Evolutionary conservation across 2,329 filamentous ascomycete species (phyloP), one percentile per base, ranked within the genome.

Genomic region (Fusarium luffae): DNA sequence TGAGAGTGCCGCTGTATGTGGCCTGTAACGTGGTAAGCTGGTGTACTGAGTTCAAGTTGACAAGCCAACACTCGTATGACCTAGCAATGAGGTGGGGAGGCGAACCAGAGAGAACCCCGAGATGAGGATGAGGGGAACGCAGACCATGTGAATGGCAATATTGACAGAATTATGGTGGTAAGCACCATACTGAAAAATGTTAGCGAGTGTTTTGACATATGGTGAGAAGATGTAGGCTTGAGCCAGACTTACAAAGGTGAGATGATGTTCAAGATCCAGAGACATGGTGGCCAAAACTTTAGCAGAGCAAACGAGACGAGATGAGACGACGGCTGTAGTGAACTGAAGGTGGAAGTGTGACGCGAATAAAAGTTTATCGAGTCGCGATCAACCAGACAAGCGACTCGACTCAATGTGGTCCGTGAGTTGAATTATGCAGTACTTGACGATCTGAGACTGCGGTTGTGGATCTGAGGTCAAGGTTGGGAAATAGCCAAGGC

Each of bases 91-190:
- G 46, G 23, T 40, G 14, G 47, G n/a, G 30, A 63, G 47, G 78
- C 89, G 71, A 86, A 94, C 92, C 77, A 95, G 84, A 63, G 91
- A 84, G 75, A 95, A 90, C 41, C 84, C 86, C 4, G 91, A 90
- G 76, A 92, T 85, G 55, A 95, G 81, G 61, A 96, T 91, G 57
- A 92, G 79, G 46, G 93, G 93, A 59, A 96, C 92, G 78, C 92
- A 95, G 63, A 89, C 83, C 82, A 94, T 90, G 79, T 96, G 93
- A 76, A 96, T 94, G 71, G 85, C 85, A 63, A 94, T 82, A 78
- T 96, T 96, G 81, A 92, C 87, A 48, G 87, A 82, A 80, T 95
- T 90, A 77, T 92, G 89, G 81, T 96, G 93, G 78, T 96, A 95
- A 63, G 92, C 88, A 79, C 92, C 93, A 83, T 96, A 96, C 93